Evolutionary conservation across 2,329 filamentous ascomycete species (phyloP), one percentile per base, ranked within the genome.

Genomic region (Xylariaceae sp.): DNA sequence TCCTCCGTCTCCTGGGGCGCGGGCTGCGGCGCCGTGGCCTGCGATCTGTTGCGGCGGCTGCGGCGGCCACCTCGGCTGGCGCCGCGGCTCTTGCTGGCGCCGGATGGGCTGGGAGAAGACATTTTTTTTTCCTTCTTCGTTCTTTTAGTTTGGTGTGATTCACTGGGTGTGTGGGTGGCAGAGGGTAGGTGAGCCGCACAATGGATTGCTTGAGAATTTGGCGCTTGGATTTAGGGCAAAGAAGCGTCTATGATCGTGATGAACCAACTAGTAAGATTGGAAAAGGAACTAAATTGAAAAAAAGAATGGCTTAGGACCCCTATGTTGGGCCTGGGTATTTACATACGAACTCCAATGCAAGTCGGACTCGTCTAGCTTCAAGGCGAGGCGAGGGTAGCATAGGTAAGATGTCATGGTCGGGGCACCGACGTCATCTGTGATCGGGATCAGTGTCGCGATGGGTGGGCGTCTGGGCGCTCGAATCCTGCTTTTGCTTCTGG

Each of bases 61-160:
- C 56, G 54, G 38, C 58, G 58, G 37, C 52, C 49, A 9, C 48
- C 48, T 39, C 51, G 49, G 39, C 41, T 49, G 13, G 29, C 26
- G 11, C 34, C 31, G 22, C 51, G 30, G 39, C 44, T 51, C 39
- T 48, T 50, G 42, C 55, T 51, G 8, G 52, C 45, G 34, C 49
- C 46, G 36, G 47, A 53, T 19, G 55, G 54, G n/a, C 42, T 51
- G 18, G 38, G 28, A 16, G 55, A 56, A 37, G 57, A 56, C 57
- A 60, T 60, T 3, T 11, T n/a, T n/a, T n/a, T n/a, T n/a, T n/a
- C n/a, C n/a, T n/a, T n/a, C n/a, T n/a, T n/a, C 51, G 15, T 34
- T 37, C 37, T 7, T 26, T 2, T 6, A 17, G 4, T 19, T 33
- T 22, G 32, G 32, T 36, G 31, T 42, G 18, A 28, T 24, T n/a